phyloP scores from a whole-genome alignment of 805 yeast species.

The Metschnikowia baotianmanensis region DNA sequence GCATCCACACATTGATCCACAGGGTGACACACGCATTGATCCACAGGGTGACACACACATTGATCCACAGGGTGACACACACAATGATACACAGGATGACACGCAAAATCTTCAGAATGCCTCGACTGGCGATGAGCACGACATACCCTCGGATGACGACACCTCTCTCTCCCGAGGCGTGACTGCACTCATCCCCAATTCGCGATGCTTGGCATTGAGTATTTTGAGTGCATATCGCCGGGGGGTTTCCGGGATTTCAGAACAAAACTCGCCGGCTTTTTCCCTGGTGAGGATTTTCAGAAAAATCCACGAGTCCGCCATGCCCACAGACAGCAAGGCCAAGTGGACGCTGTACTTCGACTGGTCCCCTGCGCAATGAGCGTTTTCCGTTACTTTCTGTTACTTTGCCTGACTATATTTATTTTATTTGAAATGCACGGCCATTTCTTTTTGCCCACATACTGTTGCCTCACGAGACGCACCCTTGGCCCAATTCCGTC shows the following conservation, averaged over 20 bases:
- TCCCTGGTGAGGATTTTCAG: conserved; percentile 9
- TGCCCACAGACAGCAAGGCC: conserved; percentile 10
- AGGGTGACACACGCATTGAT: not conserved
- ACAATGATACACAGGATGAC: not conserved
- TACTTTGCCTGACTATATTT: not conserved
- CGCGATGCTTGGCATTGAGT: conserved; percentile 16
- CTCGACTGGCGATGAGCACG: too few species aligned
- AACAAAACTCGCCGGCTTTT: not conserved
- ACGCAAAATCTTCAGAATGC: not conserved
- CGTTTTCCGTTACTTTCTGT: not conserved
- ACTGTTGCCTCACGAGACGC: too few species aligned
- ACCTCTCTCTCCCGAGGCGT: not conserved
- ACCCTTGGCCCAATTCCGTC: too few species aligned
- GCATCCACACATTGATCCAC: not conserved
- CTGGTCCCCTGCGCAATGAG: conserved; percentile 9
- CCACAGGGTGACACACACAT: not conserved
- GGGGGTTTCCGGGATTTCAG: not conserved
- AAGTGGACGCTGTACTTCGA: conserved; percentile 16
- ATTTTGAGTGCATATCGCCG: conserved; percentile 6
- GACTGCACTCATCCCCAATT: conserved; percentile 12
- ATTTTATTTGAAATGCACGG: too few species aligned
- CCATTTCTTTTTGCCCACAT: too few species aligned
- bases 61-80: not conserved
- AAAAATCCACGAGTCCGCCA: conserved; percentile 11
- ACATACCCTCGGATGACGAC: not conserved